Percentiles rank a stretch among this genome's conserved stretches.
Evolutionary conservation across 2,329 filamentous ascomycete species (phyloP).

Genomic region (Diaporthe ilicicola): DNA sequence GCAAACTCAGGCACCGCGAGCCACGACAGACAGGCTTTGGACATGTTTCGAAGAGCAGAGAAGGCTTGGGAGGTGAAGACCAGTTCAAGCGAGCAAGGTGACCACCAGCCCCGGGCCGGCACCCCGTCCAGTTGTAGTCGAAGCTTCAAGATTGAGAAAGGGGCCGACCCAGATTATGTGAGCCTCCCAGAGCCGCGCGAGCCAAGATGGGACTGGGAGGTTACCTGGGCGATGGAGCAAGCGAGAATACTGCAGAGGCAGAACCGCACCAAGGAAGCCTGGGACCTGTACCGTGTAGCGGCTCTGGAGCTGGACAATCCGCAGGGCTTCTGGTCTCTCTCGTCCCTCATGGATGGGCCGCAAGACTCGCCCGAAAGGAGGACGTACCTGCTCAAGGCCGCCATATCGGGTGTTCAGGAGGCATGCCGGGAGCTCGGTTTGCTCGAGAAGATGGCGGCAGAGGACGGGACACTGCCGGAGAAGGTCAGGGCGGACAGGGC

Average conservation of each 20-base stretch:
- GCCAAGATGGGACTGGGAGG: constrained; percentile 48
- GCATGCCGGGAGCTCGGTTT: constrained; percentile 41
- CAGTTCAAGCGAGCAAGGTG: not conserved
- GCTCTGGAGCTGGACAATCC: constrained; percentile 44
- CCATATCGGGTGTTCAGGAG: constrained; percentile 39
- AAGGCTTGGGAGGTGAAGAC: constrained; percentile 22
- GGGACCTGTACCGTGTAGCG: constrained; percentile 39
- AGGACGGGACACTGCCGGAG: constrained; percentile 28
- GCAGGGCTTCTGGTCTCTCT: constrained; percentile 39
- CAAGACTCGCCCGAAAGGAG: constrained; percentile 37
- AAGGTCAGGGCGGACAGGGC: constrained; percentile 33
- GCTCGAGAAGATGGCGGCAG: constrained; percentile 33
- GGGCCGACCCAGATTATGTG: not conserved
- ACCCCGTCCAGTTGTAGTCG: not conserved
- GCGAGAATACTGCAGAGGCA: constrained; percentile 39
- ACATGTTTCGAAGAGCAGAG: constrained; percentile 32
- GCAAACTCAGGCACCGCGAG: constrained; percentile 30
- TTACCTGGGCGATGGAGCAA: constrained; percentile 41
- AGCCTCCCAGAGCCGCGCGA: constrained; percentile 2
- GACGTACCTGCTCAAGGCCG: constrained; percentile 43
- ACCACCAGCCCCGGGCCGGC: not conserved
- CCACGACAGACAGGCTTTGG: constrained; percentile 40
- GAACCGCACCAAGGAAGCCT: constrained; percentile 34
- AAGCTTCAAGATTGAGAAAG: constrained; percentile 21
- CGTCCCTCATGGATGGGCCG: constrained; percentile 38